phyloP scores from a whole-genome alignment of 495 filamentous ascomycete genomes.

The Penicillium waksmanii region DNA sequence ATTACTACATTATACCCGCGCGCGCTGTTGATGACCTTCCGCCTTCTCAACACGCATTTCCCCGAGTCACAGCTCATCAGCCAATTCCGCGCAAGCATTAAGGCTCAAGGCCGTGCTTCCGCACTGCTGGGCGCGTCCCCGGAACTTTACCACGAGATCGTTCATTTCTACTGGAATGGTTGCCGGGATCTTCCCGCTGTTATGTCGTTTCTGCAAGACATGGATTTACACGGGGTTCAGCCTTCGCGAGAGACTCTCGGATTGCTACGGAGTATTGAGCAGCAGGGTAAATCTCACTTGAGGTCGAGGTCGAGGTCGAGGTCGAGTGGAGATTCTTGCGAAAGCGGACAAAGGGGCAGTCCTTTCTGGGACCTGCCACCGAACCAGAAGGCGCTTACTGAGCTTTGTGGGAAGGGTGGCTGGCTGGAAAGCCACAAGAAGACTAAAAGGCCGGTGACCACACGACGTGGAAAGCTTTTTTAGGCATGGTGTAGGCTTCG shows the following conservation, averaged over 20 bases:
- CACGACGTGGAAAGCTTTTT: not conserved
- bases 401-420: slow-evolving; percentile 34
- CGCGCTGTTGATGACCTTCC: slow-evolving; percentile 65
- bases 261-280: slow-evolving; percentile 47
- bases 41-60: slow-evolving; percentile 64
- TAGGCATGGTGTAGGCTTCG: not conserved
- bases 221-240: slow-evolving; percentile 71
- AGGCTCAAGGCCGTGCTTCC: slow-evolving; percentile 68
- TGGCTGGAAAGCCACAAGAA: slow-evolving; percentile 26
- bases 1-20: slow-evolving; percentile 69
- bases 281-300: slow-evolving; percentile 29
- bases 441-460: not conserved
- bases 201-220: slow-evolving; percentile 69
- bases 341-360: slow-evolving; percentile 2
- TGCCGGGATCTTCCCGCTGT: slow-evolving; percentile 65
- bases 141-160: slow-evolving; percentile 73
- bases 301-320: slow-evolving; percentile 11
- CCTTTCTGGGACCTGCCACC: slow-evolving; percentile 47
- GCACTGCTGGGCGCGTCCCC: slow-evolving; percentile 75
- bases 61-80: slow-evolving; percentile 62
- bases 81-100: slow-evolving; percentile 69
- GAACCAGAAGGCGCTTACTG: slow-evolving; percentile 37
- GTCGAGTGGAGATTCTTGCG: slow-evolving; percentile 1
- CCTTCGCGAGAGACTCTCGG: slow-evolving; percentile 58
- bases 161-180: slow-evolving; percentile 64